A percentile compares a stretch with the other conserved stretches of the same genome.
phyloP scores from a whole-genome alignment of 371 early-diverging fungal species.

The Mucor velutinosus region DNA sequence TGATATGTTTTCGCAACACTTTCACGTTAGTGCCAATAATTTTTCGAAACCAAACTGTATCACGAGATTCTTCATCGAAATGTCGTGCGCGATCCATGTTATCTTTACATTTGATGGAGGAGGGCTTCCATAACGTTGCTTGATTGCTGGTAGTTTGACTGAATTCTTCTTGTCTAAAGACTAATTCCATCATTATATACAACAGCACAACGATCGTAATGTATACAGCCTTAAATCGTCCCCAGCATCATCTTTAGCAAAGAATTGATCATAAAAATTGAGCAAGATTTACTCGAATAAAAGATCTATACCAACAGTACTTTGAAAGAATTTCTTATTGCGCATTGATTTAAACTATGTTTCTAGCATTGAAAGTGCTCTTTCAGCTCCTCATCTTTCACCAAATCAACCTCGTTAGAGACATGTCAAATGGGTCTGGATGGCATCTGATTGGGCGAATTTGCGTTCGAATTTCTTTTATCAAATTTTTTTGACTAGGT shows the following conservation, averaged over 20 bases:
- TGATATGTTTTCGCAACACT: too few relatives aligned
- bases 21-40: too few relatives aligned
- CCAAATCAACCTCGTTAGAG: not conserved
- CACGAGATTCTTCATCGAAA: too few relatives aligned
- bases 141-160: too few relatives aligned
- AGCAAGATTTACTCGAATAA: too few relatives aligned
- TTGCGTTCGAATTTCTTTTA: not conserved
- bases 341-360: not conserved
- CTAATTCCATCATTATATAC: too few relatives aligned
- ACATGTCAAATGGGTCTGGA: not conserved
- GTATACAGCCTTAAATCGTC: not conserved
- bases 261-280: not conserved
- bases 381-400: not conserved
- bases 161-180: not conserved
- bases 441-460: constrained; percentile 2
- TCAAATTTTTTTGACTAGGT: constrained; percentile 7
- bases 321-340: not conserved
- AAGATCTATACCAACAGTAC: not conserved
- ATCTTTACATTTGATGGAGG: too few relatives aligned
- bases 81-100: too few relatives aligned
- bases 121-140: too few relatives aligned
- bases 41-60: too few relatives aligned
- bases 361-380: not conserved
- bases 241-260: not conserved
- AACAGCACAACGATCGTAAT: not conserved